Evolutionary conservation across 345 rosid species (phyloP), one percentile per base, ranked within the genome.

Genomic region (Citrus mangshanensis): DNA sequence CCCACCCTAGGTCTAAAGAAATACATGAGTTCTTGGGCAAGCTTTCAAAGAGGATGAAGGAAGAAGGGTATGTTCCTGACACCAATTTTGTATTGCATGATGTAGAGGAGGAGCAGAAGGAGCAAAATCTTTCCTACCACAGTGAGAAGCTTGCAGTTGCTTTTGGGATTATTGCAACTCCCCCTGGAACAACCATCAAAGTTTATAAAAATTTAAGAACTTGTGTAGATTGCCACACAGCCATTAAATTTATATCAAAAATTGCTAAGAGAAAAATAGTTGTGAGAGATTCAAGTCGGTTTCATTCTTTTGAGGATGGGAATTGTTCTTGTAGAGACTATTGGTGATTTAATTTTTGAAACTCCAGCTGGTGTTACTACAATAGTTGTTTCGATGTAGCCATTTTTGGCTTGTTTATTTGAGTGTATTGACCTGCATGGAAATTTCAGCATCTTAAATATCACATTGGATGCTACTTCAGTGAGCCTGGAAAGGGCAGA

Each of bases 121-220:
- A 91, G 89, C 89, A 95, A 73, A 91, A 89, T 72, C 95, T 93
- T 22, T 88, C 87, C 46, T 89, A 89, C 80, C 98, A 95, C 85
- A 88, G 98, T 35, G 98, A 95, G 91, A 95, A 93, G 83, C 92
- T 95, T 65, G 98, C 98, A 2, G 89, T 92, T 81, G 98, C 98
- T 19, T 92, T 86, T 75, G 98, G 97, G 46, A 89, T 95, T 76
- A 81, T 95, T 73, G 76, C 97, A 21, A 95, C 98, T 25, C 71
- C 75, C 7, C 83, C 87, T 14, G 97, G 95, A 80, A 85, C 93
- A 19, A 84, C 88, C 12, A 76, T 95, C 67, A 95, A 93, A 81
- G 91, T 95, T 64, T 91, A 80, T 73, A 95, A 95, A 94, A 95
- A 95, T 69, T 82, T 95, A 72, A 88, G 98, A 79, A 92, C 98